Evolutionary conservation across 2,329 filamentous ascomycete genomes (phyloP).

Genomic region (Stachybotrys chartarum): DNA sequence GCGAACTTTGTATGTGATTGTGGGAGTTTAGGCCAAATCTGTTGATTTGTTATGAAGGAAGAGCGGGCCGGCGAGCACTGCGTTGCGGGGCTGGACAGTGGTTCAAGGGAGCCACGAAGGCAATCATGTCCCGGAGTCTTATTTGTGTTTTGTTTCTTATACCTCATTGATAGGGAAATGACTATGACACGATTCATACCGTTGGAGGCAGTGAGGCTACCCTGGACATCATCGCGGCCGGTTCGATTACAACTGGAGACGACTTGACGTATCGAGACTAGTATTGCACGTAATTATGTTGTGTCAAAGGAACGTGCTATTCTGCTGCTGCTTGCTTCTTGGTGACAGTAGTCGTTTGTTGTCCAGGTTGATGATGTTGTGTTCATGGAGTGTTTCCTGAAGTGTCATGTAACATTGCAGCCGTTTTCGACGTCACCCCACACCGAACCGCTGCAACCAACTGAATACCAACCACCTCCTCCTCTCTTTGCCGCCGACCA

Average conservation of each 20-base stretch:
- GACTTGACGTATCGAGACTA: background rate
- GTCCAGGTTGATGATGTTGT: no score
- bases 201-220: background rate
- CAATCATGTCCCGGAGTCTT: conserved; percentile 2
- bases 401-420: no score
- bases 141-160: background rate
- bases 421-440: no score
- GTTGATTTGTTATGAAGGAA: background rate
- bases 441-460: no score
- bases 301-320: no score
- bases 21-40: background rate
- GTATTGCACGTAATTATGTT: no score
- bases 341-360: no score
- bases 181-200: conserved; percentile 1
- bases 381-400: no score
- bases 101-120: background rate
- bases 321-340: no score
- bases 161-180: conserved; percentile 9
- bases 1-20: background rate
- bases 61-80: background rate
- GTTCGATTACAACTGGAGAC: background rate
- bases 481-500: no score
- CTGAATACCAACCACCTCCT: no score
- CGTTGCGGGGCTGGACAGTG: background rate
- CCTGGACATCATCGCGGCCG: background rate